These are phyloP conservation scores for Acacia confusa DNA, from an alignment of 306 rosid species.

Conservation along the genomic window DNA sequence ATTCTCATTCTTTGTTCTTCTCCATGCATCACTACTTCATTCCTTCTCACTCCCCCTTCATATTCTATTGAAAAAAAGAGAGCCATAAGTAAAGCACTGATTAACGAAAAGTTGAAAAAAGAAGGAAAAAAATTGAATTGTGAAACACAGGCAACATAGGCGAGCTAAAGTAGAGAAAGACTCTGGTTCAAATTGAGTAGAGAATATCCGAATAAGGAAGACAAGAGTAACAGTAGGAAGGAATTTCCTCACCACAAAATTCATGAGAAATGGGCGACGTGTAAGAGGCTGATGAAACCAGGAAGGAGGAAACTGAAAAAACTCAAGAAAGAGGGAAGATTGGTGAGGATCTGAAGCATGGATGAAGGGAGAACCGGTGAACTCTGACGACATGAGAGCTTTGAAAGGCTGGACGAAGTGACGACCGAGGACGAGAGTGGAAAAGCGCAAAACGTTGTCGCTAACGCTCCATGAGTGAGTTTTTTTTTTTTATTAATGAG, in stretches of 20 bases:
- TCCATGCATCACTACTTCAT: too few species aligned
- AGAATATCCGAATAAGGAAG: neutral
- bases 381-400: too few species aligned
- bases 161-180: neutral
- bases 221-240: neutral
- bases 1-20: too few species aligned
- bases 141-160: neutral
- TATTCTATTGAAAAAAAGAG: neutral
- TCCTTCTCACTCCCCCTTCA: too few species aligned
- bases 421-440: too few species aligned
- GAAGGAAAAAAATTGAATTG: neutral
- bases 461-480: too few species aligned
- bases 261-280: constrained; percentile 19
- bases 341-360: constrained; percentile 47
- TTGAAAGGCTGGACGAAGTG: too few species aligned
- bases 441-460: too few species aligned
- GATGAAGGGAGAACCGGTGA: too few species aligned
- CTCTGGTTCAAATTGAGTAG: neutral
- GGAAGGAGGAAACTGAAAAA: constrained; percentile 28
- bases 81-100: neutral
- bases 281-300: neutral
- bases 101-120: neutral
- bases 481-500: too few species aligned
- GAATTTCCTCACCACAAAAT: constrained; percentile 34
- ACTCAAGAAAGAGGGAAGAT: constrained; percentile 7